Conservation (phyloP, 2,329 filamentous ascomycete species). For the Fusarium sp. region DNA sequence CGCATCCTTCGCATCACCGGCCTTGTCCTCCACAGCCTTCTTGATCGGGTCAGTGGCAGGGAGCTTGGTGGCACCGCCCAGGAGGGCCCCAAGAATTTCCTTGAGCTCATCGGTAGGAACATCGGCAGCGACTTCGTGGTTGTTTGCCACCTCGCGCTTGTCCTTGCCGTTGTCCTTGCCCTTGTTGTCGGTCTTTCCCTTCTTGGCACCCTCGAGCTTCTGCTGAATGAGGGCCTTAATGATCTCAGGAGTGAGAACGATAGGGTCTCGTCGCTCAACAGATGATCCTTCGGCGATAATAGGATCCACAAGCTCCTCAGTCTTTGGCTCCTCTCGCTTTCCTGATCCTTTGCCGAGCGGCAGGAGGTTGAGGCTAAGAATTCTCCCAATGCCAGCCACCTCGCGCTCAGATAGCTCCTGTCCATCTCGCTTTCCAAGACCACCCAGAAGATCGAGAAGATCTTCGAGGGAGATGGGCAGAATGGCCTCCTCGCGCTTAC, state of each 20-base stretch:
- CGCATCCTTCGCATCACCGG: neutral
- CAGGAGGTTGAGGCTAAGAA: neutral
- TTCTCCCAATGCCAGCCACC: neutral
- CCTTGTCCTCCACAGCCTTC: neutral
- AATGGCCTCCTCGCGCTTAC: neutral
- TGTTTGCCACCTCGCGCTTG: neutral
- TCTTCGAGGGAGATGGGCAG: too few relatives aligned
- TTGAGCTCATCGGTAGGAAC: neutral
- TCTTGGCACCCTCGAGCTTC: neutral
- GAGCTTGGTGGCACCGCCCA: neutral
- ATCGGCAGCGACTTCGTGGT: neutral
- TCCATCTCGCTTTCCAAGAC: neutral
- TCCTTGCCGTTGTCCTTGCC: neutral
- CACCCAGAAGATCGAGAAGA: too few relatives aligned
- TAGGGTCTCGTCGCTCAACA: neutral
- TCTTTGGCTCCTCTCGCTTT: neutral
- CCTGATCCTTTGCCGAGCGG: neutral
- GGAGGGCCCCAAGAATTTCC: neutral
- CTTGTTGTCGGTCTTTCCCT: neutral
- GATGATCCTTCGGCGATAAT: neutral
- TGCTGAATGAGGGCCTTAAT: neutral
- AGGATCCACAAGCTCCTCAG: neutral
- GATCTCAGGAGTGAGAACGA: neutral
- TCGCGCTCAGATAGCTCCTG: neutral
- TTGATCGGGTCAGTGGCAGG: neutral